Percentiles rank a stretch among this genome's conserved stretches.
Conservation (phyloP, 2,329 filamentous ascomycete species). For the Cordyceps pruinosa region DNA sequence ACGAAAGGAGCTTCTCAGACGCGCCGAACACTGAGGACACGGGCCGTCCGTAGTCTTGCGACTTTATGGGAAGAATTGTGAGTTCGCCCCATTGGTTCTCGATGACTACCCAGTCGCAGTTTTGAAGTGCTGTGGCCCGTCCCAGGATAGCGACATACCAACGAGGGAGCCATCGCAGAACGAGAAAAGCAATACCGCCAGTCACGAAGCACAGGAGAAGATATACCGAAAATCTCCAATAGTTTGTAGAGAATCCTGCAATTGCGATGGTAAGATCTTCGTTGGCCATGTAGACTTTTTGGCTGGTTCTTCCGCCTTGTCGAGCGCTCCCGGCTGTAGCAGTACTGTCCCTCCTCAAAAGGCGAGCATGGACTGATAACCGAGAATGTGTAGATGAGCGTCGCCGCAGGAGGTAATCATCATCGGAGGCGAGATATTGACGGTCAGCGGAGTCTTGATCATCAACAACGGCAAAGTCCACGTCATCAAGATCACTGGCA, state of each 20-base stretch:
- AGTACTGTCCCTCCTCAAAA: constrained; percentile 65
- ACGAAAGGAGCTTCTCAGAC: constrained; percentile 51
- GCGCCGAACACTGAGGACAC: constrained; percentile 61
- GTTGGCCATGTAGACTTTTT: constrained; percentile 88
- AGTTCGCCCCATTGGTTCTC: constrained; percentile 98
- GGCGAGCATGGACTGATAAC: constrained; percentile 51
- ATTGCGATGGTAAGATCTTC: constrained; percentile 93
- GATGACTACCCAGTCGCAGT: constrained; percentile 86
- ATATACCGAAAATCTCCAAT: constrained; percentile 62
- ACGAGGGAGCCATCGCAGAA: constrained; percentile 83
- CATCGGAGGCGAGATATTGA: constrained; percentile 32
- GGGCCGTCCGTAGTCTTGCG: constrained; percentile 45
- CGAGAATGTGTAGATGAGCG: constrained; percentile 56
- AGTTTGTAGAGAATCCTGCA: constrained; percentile 79
- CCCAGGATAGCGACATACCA: constrained; percentile 78
- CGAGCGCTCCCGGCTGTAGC: constrained; percentile 61
- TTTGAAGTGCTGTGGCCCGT: constrained; percentile 56
- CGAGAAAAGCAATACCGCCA: constrained; percentile 70
- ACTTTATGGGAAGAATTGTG: constrained; percentile 61
- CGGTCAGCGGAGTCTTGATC: constrained; percentile 35
- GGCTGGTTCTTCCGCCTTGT: constrained; percentile 59
- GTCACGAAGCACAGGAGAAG: constrained; percentile 63
- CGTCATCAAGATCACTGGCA: constrained; percentile 33
- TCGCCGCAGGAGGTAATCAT: constrained; percentile 48
- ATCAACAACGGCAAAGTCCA: constrained; percentile 33